Evolutionary conservation across 306 rosid genomes (phyloP).

Genomic region (Quillaja saponaria): DNA sequence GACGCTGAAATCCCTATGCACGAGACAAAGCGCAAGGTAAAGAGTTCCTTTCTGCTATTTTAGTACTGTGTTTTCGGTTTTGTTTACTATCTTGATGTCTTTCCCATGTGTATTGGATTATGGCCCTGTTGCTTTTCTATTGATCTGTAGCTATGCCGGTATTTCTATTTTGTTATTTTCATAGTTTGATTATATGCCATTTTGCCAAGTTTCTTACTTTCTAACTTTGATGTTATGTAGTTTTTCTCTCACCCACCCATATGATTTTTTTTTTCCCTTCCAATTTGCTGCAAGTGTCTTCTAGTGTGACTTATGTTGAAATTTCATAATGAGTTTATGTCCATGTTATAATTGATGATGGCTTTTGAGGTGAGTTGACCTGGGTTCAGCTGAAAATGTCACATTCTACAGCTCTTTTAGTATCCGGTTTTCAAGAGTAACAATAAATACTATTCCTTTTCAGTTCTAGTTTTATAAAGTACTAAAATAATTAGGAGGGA

Average conservation of each 20-base stretch:
- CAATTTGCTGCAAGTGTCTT: conserved; percentile 4
- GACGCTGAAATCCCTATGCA: conserved; percentile 64
- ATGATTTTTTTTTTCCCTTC: not conserved
- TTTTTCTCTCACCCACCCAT: conserved; percentile 13
- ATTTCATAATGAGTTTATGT: conserved; percentile 4
- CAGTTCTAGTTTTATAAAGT: not conserved
- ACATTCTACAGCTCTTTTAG: not conserved
- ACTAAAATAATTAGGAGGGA: not conserved
- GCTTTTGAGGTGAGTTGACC: not conserved
- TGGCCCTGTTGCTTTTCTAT: not conserved
- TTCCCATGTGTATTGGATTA: not conserved
- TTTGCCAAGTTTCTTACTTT: not conserved
- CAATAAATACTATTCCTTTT: not conserved
- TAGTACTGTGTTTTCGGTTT: not conserved
- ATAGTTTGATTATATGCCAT: not conserved
- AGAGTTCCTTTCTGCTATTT: not conserved
- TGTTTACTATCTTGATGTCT: not conserved
- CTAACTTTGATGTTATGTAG: not conserved
- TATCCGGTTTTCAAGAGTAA: not conserved
- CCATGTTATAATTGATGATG: not conserved
- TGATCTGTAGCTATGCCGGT: not conserved
- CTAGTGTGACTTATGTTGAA: conserved; percentile 15
- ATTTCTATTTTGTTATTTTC: conserved; percentile 9
- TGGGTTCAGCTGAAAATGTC: not conserved
- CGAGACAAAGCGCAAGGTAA: conserved; percentile 98